A percentile compares a stretch with the other conserved stretches of the same genome.
These are phyloP conservation scores for Solanum hybrid DNA, from an alignment of 305 asterid species.

Conservation along the genomic window DNA sequence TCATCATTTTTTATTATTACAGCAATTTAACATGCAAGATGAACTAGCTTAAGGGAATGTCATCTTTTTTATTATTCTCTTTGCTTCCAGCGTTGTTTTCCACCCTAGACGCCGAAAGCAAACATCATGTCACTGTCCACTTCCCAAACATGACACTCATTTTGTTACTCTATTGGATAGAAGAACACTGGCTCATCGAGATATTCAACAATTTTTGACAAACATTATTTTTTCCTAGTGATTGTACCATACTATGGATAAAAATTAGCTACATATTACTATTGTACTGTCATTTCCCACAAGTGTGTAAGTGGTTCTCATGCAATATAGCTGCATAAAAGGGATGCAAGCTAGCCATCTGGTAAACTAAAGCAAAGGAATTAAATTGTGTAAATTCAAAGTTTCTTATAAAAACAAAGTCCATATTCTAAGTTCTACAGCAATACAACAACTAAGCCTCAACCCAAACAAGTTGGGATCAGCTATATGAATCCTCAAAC, in stretches of 20 bases:
- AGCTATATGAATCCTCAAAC: background rate
- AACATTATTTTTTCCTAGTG: background rate
- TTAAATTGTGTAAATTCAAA: background rate
- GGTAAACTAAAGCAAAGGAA: background rate
- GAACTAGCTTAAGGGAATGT: background rate
- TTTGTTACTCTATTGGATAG: background rate
- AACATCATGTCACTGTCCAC: background rate
- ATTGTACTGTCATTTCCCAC: background rate
- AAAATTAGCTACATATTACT: background rate
- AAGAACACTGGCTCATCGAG: background rate
- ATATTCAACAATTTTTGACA: background rate
- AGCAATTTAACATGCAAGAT: background rate
- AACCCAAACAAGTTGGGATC: background rate
- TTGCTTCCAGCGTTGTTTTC: background rate
- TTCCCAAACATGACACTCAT: background rate
- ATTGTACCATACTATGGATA: background rate
- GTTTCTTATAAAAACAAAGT: background rate
- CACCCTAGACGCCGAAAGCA: background rate
- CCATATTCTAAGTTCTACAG: background rate
- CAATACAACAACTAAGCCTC: background rate
- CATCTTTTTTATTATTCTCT: background rate
- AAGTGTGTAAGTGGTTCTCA: background rate
- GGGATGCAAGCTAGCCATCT: background rate
- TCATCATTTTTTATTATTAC: background rate
- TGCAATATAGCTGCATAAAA: background rate